Evolutionary conservation across 805 yeast genomes (phyloP).

Genomic region (Saccharomyces jurei): DNA sequence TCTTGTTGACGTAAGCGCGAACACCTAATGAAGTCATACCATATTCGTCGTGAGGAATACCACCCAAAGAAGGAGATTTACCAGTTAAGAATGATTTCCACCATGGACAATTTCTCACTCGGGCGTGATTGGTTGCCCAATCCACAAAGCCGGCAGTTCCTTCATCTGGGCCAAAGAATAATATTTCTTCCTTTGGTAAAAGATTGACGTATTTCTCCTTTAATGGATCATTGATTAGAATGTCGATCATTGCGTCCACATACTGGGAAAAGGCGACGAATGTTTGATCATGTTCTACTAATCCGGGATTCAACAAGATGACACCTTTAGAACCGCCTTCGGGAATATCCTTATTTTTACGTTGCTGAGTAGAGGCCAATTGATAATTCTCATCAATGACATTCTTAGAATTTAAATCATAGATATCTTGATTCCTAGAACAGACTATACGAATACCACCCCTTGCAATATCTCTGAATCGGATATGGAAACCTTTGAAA

Average conservation of each 20-base stretch:
- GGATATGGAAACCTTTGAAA: constrained; percentile 93
- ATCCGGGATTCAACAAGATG: constrained; percentile 69
- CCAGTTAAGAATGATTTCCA: constrained; percentile 99
- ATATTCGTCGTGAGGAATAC: constrained; percentile 95
- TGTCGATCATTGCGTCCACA: constrained; percentile 82
- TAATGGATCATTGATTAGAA: constrained; percentile 70
- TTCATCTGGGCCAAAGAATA: constrained; percentile 98
- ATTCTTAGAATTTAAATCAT: constrained; percentile 73
- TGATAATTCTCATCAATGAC: constrained; percentile 95
- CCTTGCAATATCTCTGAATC: constrained; percentile 94
- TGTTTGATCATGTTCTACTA: constrained; percentile 65
- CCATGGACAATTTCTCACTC: constrained; percentile 87
- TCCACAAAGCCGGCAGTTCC: constrained; percentile 93
- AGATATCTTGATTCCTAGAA: constrained; percentile 78
- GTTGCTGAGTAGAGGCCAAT: constrained; percentile 91
- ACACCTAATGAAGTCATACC: constrained; percentile 97
- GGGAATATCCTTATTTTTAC: constrained; percentile 95
- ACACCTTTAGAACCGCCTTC: constrained; percentile 99
- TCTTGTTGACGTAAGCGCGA: constrained; percentile 80
- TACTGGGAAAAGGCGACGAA: constrained; percentile 85
- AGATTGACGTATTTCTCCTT: constrained; percentile 81
- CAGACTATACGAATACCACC: constrained; percentile 96
- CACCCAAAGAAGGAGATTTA: constrained; percentile 84
- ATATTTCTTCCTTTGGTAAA: constrained; percentile 75
- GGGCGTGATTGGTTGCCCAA: constrained; percentile 96